A percentile compares a stretch with the other conserved stretches of the same genome.
These are phyloP conservation scores for Chlorella variabilis DNA, from an alignment of 163 green algal genomes.

Conservation along the genomic window DNA sequence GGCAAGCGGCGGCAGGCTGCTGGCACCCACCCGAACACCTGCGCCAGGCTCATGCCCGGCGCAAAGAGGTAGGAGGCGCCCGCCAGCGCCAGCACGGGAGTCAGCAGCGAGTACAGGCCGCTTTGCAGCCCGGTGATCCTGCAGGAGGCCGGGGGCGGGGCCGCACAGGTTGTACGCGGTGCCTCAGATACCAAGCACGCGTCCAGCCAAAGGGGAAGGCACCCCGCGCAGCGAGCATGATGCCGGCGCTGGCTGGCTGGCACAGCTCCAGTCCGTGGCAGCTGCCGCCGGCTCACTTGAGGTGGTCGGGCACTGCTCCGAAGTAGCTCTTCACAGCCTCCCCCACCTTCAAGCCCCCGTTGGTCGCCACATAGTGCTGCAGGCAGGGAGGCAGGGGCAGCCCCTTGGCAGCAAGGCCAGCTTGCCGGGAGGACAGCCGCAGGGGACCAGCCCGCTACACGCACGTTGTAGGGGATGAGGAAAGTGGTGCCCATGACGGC, in stretches of 20 bases:
- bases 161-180: neutral
- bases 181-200: neutral
- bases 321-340: constrained; percentile 21
- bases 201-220: too few species aligned
- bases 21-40: constrained; percentile 29
- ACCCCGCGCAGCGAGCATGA: neutral
- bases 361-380: constrained; percentile 35
- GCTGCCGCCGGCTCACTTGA: constrained; percentile 7
- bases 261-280: too few species aligned
- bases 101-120: constrained; percentile 34
- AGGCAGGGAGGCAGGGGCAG: neutral
- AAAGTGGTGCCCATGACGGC: constrained; percentile 38
- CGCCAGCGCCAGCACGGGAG: constrained; percentile 33
- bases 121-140: constrained; percentile 35
- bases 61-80: constrained; percentile 38
- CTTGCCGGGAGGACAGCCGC: neutral
- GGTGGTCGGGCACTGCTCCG: constrained; percentile 39
- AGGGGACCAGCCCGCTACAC: neutral
- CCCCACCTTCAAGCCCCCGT: neutral
- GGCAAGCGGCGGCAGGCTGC: neutral
- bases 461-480: constrained; percentile 1
- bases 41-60: constrained; percentile 7
- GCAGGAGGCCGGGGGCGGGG: neutral
- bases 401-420: neutral
- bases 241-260: too few species aligned